These are phyloP conservation scores for Avena atlantica DNA, from an alignment of 176 grass and related monocot genomes.

Conservation along the genomic window DNA sequence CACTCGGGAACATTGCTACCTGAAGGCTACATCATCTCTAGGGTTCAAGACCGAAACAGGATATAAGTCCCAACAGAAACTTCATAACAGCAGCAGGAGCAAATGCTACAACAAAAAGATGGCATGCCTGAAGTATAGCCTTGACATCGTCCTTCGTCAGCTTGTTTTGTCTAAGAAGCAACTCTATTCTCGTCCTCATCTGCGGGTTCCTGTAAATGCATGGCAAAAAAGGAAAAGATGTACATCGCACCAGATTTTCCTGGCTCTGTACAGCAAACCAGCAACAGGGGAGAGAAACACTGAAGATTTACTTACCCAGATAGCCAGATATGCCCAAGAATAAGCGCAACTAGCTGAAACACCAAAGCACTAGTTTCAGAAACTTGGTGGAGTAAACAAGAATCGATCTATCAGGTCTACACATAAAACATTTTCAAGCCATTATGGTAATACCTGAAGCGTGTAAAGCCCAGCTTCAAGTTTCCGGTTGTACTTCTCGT, in stretches of 20 bases:
- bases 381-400: conserved; percentile 23
- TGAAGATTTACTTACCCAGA: conserved; percentile 72
- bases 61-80: not conserved
- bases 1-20: not conserved
- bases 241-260: not conserved
- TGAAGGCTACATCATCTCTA: not conserved
- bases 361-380: conserved; percentile 31
- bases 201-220: conserved; percentile 65
- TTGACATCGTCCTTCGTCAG: conserved; percentile 88
- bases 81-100: not conserved
- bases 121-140: conserved; percentile 75
- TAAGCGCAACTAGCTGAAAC: conserved; percentile 90
- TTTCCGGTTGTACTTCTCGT: conserved; percentile 87
- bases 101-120: not conserved
- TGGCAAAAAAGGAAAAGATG: conserved; percentile 18
- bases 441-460: conserved; percentile 60
- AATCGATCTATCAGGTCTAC: not conserved
- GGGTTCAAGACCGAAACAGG: no score
- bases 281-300: conserved; percentile 15
- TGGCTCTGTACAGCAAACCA: not conserved
- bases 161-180: conserved; percentile 94
- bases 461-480: conserved; percentile 95
- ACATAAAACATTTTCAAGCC: no score
- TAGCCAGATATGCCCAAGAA: conserved; percentile 89
- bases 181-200: conserved; percentile 87